Evolutionary conservation across 169 alveolate species (phyloP), one percentile per base, ranked within the genome.

Genomic region (Eimeria zaria): DNA sequence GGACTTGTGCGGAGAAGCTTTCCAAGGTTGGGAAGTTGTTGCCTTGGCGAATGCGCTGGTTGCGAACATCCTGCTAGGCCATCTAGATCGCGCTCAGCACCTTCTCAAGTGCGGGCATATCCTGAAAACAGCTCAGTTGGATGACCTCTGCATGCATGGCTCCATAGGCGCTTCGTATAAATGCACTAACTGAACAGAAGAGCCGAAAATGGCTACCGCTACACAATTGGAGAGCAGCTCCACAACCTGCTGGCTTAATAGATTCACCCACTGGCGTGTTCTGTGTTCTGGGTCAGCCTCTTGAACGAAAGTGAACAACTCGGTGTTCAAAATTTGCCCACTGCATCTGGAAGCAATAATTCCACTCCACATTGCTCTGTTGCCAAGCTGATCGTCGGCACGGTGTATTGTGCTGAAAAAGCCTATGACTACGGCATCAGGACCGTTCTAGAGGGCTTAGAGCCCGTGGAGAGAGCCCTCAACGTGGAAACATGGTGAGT

Each of bases 341-440:
- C 58, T 9, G 27, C 41, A 55, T 30, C 46, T 46, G 58, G n/a
- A 7, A 46, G 84, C 30, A 30, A 39, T 11, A 41, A 69, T n/a
- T 55, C 88, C 46, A 36, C 62, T 24, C 80, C 78, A 8, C 62
- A 81, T 81, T 81, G 67, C 8, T 81, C 74, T 27, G 48, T 55
- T 46, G 96, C 69, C 22, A 93, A 93, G 69, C 96, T 93, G 71
- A 89, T 81, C 44, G 74, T 93, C 58, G 96, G 94, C 85, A 93
- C 96, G 16, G 80, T 93, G 41, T 93, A 93, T 58, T 93, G 96
- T 55, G 71, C 88, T 30, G 96, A 93, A 48, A 81, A 93, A 30
- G 67, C 93, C 16, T 69, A 58, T 41, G 96, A 81, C 64, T 93
- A 78, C 41, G 96, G 96, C 48, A 0, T 93, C 18, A 87, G 73